Conservation (phyloP, 352 stramenopile genomes). For the Phytophthora melonis region DNA sequence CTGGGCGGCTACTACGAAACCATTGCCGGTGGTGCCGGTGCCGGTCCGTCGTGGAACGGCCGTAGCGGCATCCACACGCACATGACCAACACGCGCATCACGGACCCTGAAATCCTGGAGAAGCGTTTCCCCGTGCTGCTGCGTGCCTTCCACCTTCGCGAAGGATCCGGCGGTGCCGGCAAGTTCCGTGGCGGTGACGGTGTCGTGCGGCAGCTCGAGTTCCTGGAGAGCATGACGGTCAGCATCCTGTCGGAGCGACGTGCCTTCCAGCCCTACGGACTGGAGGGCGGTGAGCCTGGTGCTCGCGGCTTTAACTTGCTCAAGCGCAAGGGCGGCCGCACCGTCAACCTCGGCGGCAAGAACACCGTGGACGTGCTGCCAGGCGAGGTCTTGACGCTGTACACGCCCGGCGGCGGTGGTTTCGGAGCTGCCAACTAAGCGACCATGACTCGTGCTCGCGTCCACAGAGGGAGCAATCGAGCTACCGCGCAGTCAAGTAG, state of each 20-base stretch:
- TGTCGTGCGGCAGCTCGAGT: constrained; percentile 97
- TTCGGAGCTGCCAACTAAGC: constrained; percentile 72
- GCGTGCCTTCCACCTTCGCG: constrained; percentile 84
- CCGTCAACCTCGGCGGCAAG: constrained; percentile 91
- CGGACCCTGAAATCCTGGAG: constrained; percentile 99
- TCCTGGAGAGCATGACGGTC: constrained; percentile 94
- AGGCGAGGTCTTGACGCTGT: constrained; percentile 96
- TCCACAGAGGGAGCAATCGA: constrained; percentile 21
- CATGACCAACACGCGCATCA: constrained; percentile 99
- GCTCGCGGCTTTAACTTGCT: constrained; percentile 95
- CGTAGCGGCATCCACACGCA: constrained; percentile 98
- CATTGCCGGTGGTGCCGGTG: constrained; percentile 97
- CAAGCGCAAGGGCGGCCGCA: constrained; percentile 67
- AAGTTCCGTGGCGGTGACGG: constrained; percentile 94
- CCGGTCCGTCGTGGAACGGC: constrained; percentile 96
- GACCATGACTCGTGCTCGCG: constrained; percentile 26
- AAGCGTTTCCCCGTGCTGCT: constrained; percentile 94
- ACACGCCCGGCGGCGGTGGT: constrained; percentile 96
- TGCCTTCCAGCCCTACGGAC: constrained; percentile 95
- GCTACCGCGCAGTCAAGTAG: background rate
- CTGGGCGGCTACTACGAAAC: constrained; percentile 99
- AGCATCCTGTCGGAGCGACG: constrained; percentile 98
- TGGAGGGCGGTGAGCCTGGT: constrained; percentile 92
- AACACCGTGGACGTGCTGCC: constrained; percentile 94
- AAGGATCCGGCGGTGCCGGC: constrained; percentile 92